Percentiles rank a stretch among this genome's conserved stretches.
phyloP scores from a whole-genome alignment of 306 rosid species.

The Prunus dulcis region DNA sequence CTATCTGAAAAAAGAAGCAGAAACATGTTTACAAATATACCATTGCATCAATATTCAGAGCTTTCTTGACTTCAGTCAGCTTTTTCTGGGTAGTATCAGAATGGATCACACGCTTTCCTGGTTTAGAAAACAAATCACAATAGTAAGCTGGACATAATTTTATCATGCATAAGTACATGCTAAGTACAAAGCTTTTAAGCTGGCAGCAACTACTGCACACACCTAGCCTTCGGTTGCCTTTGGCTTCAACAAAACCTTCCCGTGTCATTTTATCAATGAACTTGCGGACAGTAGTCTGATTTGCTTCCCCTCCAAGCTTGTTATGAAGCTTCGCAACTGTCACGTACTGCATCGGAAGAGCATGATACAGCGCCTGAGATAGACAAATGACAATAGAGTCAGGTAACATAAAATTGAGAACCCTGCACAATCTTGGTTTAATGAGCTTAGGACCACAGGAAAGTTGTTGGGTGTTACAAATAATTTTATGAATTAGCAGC shows the following conservation, averaged over 20 bases:
- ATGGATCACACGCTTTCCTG: slow-evolving; percentile 86
- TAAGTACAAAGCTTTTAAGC: not conserved
- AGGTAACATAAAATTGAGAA: not conserved
- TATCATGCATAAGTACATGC: not conserved
- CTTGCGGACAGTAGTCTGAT: slow-evolving; percentile 57
- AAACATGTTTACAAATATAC: slow-evolving; percentile 29
- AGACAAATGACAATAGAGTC: not conserved
- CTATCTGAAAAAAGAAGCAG: slow-evolving; percentile 2
- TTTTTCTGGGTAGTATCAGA: slow-evolving; percentile 68
- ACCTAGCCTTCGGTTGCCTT: slow-evolving; percentile 79
- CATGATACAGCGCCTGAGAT: slow-evolving; percentile 75
- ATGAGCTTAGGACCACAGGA: no score
- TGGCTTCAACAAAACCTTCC: slow-evolving; percentile 81
- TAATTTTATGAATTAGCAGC: not conserved
- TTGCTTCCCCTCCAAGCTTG: slow-evolving; percentile 73
- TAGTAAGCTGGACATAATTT: not conserved
- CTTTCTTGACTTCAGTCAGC: slow-evolving; percentile 66
- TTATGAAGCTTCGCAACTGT: slow-evolving; percentile 66
- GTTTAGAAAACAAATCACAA: slow-evolving; percentile 1
- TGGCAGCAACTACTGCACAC: not conserved
- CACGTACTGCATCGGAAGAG: slow-evolving; percentile 74
- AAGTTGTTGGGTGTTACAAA: no score
- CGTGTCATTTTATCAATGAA: slow-evolving; percentile 63
- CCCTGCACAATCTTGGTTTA: no score
- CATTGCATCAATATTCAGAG: slow-evolving; percentile 55